Evolutionary conservation across 768 basidiomycete genomes (phyloP).

Genomic region (Gelatoporia subvermispora): DNA sequence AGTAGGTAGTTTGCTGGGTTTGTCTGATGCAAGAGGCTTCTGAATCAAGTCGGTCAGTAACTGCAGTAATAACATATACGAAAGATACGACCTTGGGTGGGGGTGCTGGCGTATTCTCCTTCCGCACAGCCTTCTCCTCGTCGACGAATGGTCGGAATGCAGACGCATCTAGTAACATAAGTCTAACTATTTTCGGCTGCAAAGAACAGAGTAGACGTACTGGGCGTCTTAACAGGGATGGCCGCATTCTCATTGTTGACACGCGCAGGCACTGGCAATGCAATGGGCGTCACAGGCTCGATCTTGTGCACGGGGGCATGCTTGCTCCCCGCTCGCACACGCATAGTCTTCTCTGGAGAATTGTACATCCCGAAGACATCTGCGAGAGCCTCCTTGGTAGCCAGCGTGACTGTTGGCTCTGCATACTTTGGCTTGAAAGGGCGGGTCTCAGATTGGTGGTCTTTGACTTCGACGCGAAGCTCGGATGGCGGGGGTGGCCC

Average conservation of each 20-base stretch:
- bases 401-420: constrained; percentile 91
- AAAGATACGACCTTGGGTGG: constrained; percentile 36
- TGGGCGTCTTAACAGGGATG: constrained; percentile 29
- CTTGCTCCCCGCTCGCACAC: constrained; percentile 56
- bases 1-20: constrained; percentile 38
- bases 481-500: constrained; percentile 50
- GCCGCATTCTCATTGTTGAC: constrained; percentile 24
- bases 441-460: constrained; percentile 40
- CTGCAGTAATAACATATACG: too few relatives aligned
- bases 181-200: too few relatives aligned
- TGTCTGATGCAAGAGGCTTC: constrained; percentile 23
- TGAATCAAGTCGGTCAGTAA: too few relatives aligned
- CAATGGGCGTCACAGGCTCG: constrained; percentile 44
- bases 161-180: constrained; percentile 13
- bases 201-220: constrained; percentile 22
- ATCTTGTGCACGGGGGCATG: constrained; percentile 68
- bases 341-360: constrained; percentile 74
- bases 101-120: constrained; percentile 36
- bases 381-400: constrained; percentile 90
- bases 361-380: constrained; percentile 98
- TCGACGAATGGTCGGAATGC: constrained; percentile 71
- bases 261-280: constrained; percentile 11
- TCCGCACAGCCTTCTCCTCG: constrained; percentile 40
- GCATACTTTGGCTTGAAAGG: constrained; percentile 41
- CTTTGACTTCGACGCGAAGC: constrained; percentile 53